Evolutionary conservation across 129 eudicot genomes (phyloP), one percentile per base, ranked within the genome.

Genomic region (Flaveria brownii): DNA sequence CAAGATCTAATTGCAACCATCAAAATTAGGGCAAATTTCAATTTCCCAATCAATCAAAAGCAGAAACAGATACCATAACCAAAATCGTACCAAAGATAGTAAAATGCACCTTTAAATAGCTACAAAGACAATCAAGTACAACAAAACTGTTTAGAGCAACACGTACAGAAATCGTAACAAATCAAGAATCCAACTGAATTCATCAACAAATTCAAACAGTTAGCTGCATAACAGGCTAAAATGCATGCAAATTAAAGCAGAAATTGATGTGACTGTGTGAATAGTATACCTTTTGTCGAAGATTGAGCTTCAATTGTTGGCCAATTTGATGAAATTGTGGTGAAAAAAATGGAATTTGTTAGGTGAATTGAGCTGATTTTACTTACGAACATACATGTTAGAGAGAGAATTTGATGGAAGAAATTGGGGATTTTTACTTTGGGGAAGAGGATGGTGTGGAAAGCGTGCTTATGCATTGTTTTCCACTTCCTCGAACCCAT

Each of bases 401-500:
- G 15, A 63, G 63, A 74, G 70, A 74, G 57, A 73, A 47, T 22
- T 18, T 49, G 64, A 50, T 11, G 61, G 22, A 36, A 50, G 49
- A 49, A 75, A 47, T 65, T 65, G 72, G 72, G 80, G 51, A 65
- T 63, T 65, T 20, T 66, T 1, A 18, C 10, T 36, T 15, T 20
- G 52, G 80, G 66, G 66, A 33, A 76, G 66, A 76, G 18, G 67
- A 76, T 73, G 73, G 80, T 76, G 80, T 76, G 80, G 80, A 76
- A 76, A 65, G 80, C 80, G 67, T 76, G 80, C 80, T 50, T 47
- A 64, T 36, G 41, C 41, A 36, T 36, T 65, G 80, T 67, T 76
- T 76, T 76, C 80, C 80, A 76, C 80, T 66, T 18, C 80, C 80
- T 76, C 74, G 55, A 76, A 51, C 73, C 80, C 73, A 51, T 65